phyloP scores from a whole-genome alignment of 371 early-diverging fungal genomes.

The Mucor plumbeus region DNA sequence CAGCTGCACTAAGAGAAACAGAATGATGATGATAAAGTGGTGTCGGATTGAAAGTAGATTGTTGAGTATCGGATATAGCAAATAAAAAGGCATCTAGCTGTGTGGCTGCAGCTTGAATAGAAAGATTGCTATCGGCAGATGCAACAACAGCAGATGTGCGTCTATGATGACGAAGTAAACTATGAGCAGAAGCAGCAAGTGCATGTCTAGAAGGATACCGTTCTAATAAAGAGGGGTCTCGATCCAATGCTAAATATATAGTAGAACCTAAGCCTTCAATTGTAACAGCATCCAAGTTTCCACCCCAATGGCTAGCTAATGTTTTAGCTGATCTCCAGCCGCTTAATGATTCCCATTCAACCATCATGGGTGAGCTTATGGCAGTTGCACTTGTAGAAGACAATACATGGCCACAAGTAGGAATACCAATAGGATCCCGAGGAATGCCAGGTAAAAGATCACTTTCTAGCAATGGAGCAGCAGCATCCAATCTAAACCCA shows the following conservation, averaged over 20 bases:
- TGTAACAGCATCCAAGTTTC: slow-evolving; percentile 71
- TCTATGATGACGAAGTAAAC: slow-evolving; percentile 42
- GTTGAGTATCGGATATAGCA: slow-evolving; percentile 38
- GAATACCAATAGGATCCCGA: slow-evolving; percentile 44
- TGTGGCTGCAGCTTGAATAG: slow-evolving; percentile 30
- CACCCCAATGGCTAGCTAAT: slow-evolving; percentile 75
- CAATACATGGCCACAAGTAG: slow-evolving; percentile 55
- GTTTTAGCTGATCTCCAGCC: slow-evolving; percentile 45
- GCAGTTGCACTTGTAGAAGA: slow-evolving; percentile 51
- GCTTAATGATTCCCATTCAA: slow-evolving; percentile 33
- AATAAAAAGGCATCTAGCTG: slow-evolving; percentile 43
- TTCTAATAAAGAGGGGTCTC: slow-evolving; percentile 56
- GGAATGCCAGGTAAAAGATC: slow-evolving; percentile 43
- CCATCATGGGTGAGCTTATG: slow-evolving; percentile 31
- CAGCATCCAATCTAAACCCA: slow-evolving; percentile 38
- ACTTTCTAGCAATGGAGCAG: slow-evolving; percentile 28
- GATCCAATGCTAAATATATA: slow-evolving; percentile 72
- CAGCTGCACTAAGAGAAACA: slow-evolving; percentile 46
- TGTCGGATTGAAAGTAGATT: slow-evolving; percentile 19
- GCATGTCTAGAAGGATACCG: slow-evolving; percentile 49
- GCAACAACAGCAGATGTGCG: slow-evolving; percentile 35
- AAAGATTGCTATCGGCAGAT: slow-evolving; percentile 15
- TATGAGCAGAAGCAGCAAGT: slow-evolving; percentile 32
- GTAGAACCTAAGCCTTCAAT: slow-evolving; percentile 81
- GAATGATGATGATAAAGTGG: slow-evolving; percentile 41